These are phyloP conservation scores for Neoascochyta sp. DNA, from an alignment of 2,329 filamentous ascomycete species.

Conservation along the genomic window DNA sequence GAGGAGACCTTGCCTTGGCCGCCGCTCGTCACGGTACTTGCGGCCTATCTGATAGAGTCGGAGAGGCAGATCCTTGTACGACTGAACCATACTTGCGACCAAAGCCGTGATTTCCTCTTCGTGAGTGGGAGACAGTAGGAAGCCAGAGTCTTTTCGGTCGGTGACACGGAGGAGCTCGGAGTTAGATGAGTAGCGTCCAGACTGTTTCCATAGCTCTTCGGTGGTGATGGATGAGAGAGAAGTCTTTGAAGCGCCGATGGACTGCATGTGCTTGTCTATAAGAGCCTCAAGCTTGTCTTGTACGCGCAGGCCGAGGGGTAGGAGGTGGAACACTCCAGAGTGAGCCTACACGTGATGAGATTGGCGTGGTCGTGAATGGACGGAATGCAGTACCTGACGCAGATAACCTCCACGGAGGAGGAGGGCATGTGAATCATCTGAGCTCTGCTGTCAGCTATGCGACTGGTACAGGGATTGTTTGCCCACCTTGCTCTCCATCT, in stretches of 20 bases:
- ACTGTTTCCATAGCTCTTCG: constrained; percentile 76
- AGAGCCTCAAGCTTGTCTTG: constrained; percentile 82
- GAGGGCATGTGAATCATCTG: constrained; percentile 43
- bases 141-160: constrained; percentile 71
- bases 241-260: constrained; percentile 74
- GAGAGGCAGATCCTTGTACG: constrained; percentile 81
- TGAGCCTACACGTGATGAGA: constrained; percentile 59
- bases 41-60: constrained; percentile 87
- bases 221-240: constrained; percentile 83
- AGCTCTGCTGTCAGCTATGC: constrained; percentile 4
- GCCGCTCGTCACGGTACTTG: constrained; percentile 90
- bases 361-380: not conserved
- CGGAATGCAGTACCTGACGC: constrained; percentile 35
- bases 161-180: constrained; percentile 80
- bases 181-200: constrained; percentile 71
- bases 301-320: constrained; percentile 81
- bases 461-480: not conserved
- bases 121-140: constrained; percentile 85
- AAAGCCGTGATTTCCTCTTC: constrained; percentile 92
- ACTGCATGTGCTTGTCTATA: constrained; percentile 85
- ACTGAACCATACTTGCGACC: constrained; percentile 68
- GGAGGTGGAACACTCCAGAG: constrained; percentile 85
- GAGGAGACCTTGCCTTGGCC: constrained; percentile 82
- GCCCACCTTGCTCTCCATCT: constrained; percentile 45
- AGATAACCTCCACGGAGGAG: constrained; percentile 47